Evolutionary conservation across 768 basidiomycete genomes (phyloP).

Genomic region (Hericium alpestre): DNA sequence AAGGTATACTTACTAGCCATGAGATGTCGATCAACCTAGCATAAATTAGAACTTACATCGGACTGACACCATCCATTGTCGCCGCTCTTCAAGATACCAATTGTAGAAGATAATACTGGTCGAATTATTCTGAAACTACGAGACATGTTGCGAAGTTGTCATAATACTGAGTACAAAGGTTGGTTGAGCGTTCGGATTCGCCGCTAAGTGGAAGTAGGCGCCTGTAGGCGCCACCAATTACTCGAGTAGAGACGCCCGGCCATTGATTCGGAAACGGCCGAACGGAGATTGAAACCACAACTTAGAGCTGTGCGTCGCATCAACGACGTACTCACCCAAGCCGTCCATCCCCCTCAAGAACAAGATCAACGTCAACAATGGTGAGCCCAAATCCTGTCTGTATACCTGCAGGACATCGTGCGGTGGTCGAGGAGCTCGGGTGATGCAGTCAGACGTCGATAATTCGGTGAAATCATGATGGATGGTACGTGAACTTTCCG

Average conservation of each 20-base stretch:
- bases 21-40: too few species aligned
- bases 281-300: background rate
- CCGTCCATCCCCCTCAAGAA: background rate
- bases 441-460: background rate
- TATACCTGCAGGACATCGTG: background rate
- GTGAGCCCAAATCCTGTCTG: background rate
- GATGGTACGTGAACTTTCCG: constrained; percentile 18
- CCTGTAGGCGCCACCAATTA: too few species aligned
- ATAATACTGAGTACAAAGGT: too few species aligned
- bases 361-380: background rate
- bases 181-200: too few species aligned
- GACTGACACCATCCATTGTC: too few species aligned
- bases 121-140: too few species aligned
- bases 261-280: background rate
- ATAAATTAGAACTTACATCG: too few species aligned
- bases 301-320: background rate
- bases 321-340: background rate
- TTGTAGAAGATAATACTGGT: too few species aligned
- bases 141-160: too few species aligned
- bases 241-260: background rate
- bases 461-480: constrained; percentile 10
- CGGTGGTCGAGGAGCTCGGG: background rate
- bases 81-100: too few species aligned
- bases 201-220: too few species aligned
- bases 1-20: too few species aligned